These are phyloP conservation scores for Fragilariopsis cylindrus DNA, from an alignment of 108 stramenopile genomes.

Conservation along the genomic window DNA sequence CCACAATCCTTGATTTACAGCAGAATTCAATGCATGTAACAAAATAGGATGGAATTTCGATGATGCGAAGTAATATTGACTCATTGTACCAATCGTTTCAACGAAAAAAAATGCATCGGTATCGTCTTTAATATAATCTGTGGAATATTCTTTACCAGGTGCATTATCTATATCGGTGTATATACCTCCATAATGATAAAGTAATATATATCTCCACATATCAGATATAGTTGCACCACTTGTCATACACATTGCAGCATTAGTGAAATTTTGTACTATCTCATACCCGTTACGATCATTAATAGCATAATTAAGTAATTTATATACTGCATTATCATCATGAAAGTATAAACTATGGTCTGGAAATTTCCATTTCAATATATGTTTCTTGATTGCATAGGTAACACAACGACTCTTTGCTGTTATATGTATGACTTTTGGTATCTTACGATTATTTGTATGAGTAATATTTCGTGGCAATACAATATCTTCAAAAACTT, in stretches of 20 bases:
- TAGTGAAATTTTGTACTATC: conserved; percentile 41
- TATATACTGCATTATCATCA: conserved; percentile 59
- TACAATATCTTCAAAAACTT: conserved; percentile 19
- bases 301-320: conserved; percentile 46
- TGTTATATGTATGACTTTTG: conserved; percentile 60
- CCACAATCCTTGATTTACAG: neutral
- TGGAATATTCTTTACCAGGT: conserved; percentile 3
- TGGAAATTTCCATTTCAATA: conserved; percentile 50
- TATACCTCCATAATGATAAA: conserved; percentile 58
- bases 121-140: conserved; percentile 13
- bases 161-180: conserved; percentile 48
- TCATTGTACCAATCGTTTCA: conserved; percentile 46
- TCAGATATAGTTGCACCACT: conserved; percentile 36
- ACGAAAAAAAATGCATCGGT: conserved; percentile 62
- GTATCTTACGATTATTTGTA: conserved; percentile 45
- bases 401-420: conserved; percentile 55
- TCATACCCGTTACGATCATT: conserved; percentile 45
- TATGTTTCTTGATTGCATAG: conserved; percentile 21
- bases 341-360: conserved; percentile 62
- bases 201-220: conserved; percentile 42
- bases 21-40: conserved; percentile 27
- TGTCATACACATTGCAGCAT: conserved; percentile 27
- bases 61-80: conserved; percentile 69
- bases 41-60: conserved; percentile 63
- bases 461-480: conserved; percentile 12